Evolutionary conservation across 345 rosid genomes (phyloP).

Genomic region (Citropsis articulata): DNA sequence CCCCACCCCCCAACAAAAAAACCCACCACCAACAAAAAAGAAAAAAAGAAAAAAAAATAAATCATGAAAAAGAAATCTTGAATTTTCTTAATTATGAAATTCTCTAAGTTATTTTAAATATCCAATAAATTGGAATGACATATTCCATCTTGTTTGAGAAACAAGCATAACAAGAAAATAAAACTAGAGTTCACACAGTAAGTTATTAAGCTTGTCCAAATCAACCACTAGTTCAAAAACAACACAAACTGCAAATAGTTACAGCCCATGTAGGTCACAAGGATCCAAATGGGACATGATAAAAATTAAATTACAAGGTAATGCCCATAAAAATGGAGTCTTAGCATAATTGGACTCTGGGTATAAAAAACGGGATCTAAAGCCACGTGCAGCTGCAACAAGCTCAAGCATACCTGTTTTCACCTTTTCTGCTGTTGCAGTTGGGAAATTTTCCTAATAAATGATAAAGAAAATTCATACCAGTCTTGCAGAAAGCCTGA

Average conservation of each 20-base stretch:
- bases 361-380: too few relatives aligned
- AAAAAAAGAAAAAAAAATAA: background rate
- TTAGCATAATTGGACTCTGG: slow-evolving; percentile 69
- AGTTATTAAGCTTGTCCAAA: background rate
- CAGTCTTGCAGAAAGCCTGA: background rate
- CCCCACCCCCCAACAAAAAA: too few relatives aligned
- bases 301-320: background rate
- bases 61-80: background rate
- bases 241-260: background rate
- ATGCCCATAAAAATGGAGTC: background rate
- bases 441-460: slow-evolving; percentile 75
- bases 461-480: background rate
- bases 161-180: background rate
- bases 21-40: background rate
- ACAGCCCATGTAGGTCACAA: background rate
- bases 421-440: slow-evolving; percentile 28
- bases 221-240: background rate
- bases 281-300: background rate
- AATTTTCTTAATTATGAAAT: background rate
- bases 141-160: background rate
- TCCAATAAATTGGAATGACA: background rate
- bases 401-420: too few relatives aligned
- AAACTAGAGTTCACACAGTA: background rate
- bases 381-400: slow-evolving; percentile 49
- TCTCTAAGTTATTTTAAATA: background rate